These are phyloP conservation scores for Thoreauomyces humboldtii DNA, from an alignment of 192 early-diverging fungal genomes.

Conservation along the genomic window DNA sequence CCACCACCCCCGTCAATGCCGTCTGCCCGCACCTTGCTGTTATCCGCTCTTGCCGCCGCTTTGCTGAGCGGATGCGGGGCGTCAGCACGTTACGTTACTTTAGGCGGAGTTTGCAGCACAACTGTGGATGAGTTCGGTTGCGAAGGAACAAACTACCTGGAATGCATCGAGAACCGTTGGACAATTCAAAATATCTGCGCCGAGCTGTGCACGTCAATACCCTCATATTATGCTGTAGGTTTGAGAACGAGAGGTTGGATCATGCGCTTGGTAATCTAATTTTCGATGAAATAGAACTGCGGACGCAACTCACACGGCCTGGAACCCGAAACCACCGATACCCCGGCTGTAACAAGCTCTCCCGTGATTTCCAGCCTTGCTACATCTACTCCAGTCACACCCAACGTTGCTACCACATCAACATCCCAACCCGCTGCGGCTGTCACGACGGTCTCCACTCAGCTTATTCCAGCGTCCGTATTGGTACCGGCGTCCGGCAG, in stretches of 20 bases:
- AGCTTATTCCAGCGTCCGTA: background rate
- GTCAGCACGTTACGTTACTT: no score
- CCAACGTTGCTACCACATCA: slow-evolving; percentile 1
- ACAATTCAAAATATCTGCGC: slow-evolving; percentile 31
- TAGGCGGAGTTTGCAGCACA: background rate
- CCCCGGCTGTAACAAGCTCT: slow-evolving; percentile 1
- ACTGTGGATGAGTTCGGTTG: slow-evolving; percentile 19
- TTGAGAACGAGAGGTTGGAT: slow-evolving; percentile 4
- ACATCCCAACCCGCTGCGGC: background rate
- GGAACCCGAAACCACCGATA: slow-evolving; percentile 9
- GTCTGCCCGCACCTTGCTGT: no score
- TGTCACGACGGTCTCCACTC: background rate
- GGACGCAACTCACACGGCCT: slow-evolving; percentile 22
- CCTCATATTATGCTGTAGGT: slow-evolving; percentile 20
- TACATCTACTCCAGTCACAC: slow-evolving; percentile 16
- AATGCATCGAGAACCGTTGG: slow-evolving; percentile 27
- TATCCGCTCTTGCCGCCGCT: no score
- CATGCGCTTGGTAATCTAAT: background rate
- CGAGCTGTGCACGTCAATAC: slow-evolving; percentile 16
- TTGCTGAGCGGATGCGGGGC: no score
- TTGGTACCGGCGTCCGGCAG: background rate
- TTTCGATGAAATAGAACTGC: slow-evolving; percentile 15
- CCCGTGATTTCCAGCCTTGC: background rate
- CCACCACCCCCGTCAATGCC: no score
- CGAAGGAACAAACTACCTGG: slow-evolving; percentile 25